These are phyloP conservation scores for Clonostachys byssicola DNA, from an alignment of 2,329 filamentous ascomycete genomes.

Conservation along the genomic window DNA sequence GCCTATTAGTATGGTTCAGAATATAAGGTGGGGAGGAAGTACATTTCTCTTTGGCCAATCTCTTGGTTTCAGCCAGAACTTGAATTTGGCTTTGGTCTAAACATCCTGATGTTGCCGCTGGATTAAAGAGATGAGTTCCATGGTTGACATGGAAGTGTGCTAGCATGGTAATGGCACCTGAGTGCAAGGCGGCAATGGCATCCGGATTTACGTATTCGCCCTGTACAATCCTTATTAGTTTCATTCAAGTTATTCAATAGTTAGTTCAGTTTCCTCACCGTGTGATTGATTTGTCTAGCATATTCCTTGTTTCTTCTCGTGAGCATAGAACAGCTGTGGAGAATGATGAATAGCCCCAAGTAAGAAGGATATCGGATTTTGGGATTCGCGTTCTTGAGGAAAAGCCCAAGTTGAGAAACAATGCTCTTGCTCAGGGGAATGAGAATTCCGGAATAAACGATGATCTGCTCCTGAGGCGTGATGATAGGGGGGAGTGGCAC, in stretches of 20 bases:
- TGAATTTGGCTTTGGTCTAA: background rate
- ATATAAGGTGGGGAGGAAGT: background rate
- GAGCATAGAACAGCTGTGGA: conserved; percentile 6
- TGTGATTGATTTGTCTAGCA: background rate
- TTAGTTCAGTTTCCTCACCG: background rate
- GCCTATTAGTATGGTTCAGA: too few relatives aligned
- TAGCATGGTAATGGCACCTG: background rate
- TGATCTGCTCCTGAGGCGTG: background rate
- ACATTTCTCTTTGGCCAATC: background rate
- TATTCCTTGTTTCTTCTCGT: background rate
- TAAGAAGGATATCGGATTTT: conserved; percentile 6
- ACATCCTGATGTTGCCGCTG: background rate
- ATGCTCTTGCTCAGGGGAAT: background rate
- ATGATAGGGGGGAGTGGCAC: background rate
- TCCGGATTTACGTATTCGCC: background rate
- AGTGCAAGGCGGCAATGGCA: background rate
- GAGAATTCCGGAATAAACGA: background rate
- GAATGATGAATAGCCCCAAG: conserved; percentile 4
- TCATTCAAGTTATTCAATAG: background rate
- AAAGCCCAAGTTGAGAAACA: background rate
- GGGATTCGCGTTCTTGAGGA: background rate
- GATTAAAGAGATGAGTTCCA: background rate
- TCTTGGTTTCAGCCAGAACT: background rate
- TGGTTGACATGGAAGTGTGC: background rate
- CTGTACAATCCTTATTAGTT: background rate